Evolutionary conservation across 192 early-diverging fungal species (phyloP), one percentile per base, ranked within the genome.

Genomic region (Obelidium mucronatum): DNA sequence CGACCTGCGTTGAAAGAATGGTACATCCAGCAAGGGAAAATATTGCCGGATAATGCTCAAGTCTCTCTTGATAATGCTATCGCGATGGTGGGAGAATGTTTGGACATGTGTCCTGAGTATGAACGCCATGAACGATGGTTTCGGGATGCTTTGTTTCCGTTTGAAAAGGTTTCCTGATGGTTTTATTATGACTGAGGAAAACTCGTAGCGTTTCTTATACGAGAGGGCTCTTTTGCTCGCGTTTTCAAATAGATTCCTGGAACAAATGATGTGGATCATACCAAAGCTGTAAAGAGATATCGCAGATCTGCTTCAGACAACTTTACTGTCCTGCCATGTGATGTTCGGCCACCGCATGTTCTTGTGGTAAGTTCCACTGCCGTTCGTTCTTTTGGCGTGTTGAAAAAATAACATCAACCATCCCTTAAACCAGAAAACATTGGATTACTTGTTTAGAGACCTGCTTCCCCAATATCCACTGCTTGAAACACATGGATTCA

Each of bases 81-180:
- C 28, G 70, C 79, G 5, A 88, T 98, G 60, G 79, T 90, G 22
- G 95, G 93, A 13, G 93, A 93, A 1, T 98, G 96, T 63, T 73
- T 79, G 74, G 89, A 92, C 33, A 98, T 96, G 94, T 96, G 95
- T 80, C 93, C 96, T 0, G 90, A 90, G 73, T 96, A 90, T 75
- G 96, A 98, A 81, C 85, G 93, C 19, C 84, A 93, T 56, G 94
- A 96, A 67, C 86, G 96, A 34, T 92, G 94, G 61, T 87, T 88
- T 55, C 91, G 93, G 55, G 90, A 93, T 66, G 86, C 81, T 48
- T 69, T 96, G 39, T 89, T 91, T 62, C 62, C 62, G 34, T 90
- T 94, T 67, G 95, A 98, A 78, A 91, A 84, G 86, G 90, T 90
- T 39, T 30, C 34, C 17, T 11, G 79, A n/a, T 31, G 34, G 39